Percentiles rank a stretch among this genome's conserved stretches.
Conservation (phyloP, 2,329 filamentous ascomycete species). For the Clonostachys rosea region DNA sequence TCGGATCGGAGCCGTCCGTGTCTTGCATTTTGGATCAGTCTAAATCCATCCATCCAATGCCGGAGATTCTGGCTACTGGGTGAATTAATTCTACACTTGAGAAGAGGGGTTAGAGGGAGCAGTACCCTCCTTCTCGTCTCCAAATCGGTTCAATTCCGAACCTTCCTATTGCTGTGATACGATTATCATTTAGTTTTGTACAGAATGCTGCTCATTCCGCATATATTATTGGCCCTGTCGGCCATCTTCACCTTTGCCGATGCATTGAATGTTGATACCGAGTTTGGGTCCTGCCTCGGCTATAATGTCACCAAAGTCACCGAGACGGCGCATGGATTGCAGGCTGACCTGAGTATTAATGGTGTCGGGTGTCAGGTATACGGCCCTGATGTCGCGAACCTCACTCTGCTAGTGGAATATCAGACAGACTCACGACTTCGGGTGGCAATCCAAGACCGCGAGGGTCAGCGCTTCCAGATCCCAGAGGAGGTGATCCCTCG, state of each 20-base stretch:
- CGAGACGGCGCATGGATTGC: slow-evolving; percentile 45
- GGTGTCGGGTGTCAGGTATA: background rate
- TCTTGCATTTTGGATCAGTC: no score
- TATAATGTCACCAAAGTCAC: slow-evolving; percentile 57
- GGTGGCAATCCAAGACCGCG: slow-evolving; percentile 64
- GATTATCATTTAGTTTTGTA: no score
- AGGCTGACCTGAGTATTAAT: slow-evolving; percentile 4
- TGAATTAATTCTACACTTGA: no score
- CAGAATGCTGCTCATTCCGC: no score
- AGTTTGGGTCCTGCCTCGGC: slow-evolving; percentile 45
- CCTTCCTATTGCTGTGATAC: no score
- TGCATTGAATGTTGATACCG: no score
- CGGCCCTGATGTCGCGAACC: slow-evolving; percentile 11
- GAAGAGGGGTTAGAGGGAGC: no score
- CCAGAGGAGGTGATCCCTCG: slow-evolving; percentile 60
- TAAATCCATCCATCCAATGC: no score
- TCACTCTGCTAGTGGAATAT: slow-evolving; percentile 59
- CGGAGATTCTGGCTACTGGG: no score
- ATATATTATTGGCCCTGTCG: slow-evolving; percentile 1
- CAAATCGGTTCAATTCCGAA: no score
- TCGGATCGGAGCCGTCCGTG: no score
- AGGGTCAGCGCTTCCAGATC: slow-evolving; percentile 62
- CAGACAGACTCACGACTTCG: slow-evolving; percentile 60
- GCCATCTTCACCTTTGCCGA: slow-evolving; percentile 30
- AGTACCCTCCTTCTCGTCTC: no score